These are phyloP conservation scores for Sugiyamaella chiloensis DNA, from an alignment of 805 yeast species.

Conservation along the genomic window DNA sequence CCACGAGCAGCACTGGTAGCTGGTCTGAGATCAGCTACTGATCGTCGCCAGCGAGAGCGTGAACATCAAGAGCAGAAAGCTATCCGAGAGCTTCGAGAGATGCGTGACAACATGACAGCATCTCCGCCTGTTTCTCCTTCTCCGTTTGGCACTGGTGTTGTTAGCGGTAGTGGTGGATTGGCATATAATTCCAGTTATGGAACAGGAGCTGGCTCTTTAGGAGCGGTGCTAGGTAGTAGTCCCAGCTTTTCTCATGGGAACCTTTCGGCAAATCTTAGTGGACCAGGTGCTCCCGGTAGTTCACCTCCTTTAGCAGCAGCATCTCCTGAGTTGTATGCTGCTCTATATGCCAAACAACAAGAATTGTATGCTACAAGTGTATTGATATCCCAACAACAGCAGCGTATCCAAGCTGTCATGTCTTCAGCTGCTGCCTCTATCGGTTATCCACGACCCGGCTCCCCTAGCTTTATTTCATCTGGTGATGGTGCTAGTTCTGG, in stretches of 20 bases:
- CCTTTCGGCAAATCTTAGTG: neutral
- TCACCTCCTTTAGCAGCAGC: constrained; percentile 13
- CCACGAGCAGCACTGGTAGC: constrained; percentile 30
- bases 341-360: constrained; percentile 34
- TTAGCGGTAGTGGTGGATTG: too few species aligned
- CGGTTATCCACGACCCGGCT: neutral
- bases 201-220: constrained; percentile 2
- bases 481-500: neutral
- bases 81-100: neutral
- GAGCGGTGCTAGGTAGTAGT: too few species aligned
- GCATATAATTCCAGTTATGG: constrained; percentile 6
- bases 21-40: constrained; percentile 29
- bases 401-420: constrained; percentile 33
- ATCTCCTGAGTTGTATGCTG: constrained; percentile 28
- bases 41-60: constrained; percentile 24
- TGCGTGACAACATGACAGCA: constrained; percentile 1
- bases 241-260: too few species aligned
- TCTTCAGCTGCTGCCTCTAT: constrained; percentile 16
- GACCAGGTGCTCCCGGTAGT: constrained; percentile 1
- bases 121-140: constrained; percentile 8
- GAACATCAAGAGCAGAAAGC: constrained; percentile 8
- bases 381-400: constrained; percentile 35
- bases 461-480: neutral
- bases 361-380: constrained; percentile 33
- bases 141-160: too few species aligned